Evolutionary conservation across 2,329 filamentous ascomycete species (phyloP).

Genomic region (Zymoseptoria brevis): DNA sequence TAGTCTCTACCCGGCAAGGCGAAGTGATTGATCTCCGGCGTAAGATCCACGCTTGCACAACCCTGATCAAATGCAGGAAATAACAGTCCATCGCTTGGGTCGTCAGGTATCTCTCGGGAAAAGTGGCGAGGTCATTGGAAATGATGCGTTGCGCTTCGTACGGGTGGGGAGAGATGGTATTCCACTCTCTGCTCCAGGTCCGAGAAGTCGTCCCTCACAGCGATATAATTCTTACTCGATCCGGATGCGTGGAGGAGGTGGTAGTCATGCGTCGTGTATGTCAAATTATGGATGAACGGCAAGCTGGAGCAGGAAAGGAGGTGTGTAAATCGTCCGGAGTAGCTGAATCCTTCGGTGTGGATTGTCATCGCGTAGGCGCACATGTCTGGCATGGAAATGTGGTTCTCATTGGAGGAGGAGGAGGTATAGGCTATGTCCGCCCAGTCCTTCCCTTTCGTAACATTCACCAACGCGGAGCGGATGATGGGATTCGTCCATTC

Average conservation of each 20-base stretch:
- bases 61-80: conserved; percentile 5
- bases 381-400: conserved; percentile 16
- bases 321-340: conserved; percentile 23
- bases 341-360: conserved; percentile 24
- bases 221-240: conserved; percentile 17
- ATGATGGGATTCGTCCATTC: conserved; percentile 20
- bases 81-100: conserved; percentile 23
- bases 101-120: conserved; percentile 24
- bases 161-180: conserved; percentile 10
- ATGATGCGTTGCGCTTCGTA: conserved; percentile 17
- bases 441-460: conserved; percentile 27
- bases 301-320: conserved; percentile 20
- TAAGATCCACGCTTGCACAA: conserved; percentile 6
- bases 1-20: no score
- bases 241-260: conserved; percentile 6
- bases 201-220: conserved; percentile 14
- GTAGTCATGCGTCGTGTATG: conserved; percentile 17
- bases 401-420: conserved; percentile 9
- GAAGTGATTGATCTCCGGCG: no score
- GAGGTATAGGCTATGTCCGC: conserved; percentile 27
- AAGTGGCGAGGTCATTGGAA: conserved; percentile 17
- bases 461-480: conserved; percentile 23
- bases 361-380: conserved; percentile 23
- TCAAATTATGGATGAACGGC: conserved; percentile 17
- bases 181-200: conserved; percentile 16